Evolutionary conservation across 331 rosid species (phyloP).

Genomic region (Telfairia occidentalis): DNA sequence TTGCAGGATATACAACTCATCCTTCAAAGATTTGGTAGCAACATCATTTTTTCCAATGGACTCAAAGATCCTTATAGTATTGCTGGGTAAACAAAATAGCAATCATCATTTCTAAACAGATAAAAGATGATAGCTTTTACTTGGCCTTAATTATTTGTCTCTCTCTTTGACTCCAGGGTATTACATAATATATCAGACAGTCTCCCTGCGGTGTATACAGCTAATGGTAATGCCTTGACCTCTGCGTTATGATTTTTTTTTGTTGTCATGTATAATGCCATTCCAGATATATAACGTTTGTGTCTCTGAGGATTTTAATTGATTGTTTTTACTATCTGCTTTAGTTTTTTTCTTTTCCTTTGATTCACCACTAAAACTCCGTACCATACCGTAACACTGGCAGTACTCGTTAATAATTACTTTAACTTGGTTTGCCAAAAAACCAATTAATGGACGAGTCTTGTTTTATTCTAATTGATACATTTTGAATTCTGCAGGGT

Average conservation of each 20-base stretch:
- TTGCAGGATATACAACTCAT: conserved; percentile 39
- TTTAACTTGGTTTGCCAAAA: neutral
- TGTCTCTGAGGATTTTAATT: neutral
- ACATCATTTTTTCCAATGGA: conserved; percentile 65
- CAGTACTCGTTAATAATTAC: neutral
- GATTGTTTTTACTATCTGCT: neutral
- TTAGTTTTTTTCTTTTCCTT: neutral
- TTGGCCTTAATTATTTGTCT: neutral
- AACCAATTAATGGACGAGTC: neutral
- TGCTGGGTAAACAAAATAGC: conserved; percentile 5
- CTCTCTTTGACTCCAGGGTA: conserved; percentile 31
- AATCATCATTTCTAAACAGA: neutral
- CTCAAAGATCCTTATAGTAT: conserved; percentile 21
- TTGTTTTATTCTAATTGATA: neutral
- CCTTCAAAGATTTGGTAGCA: conserved; percentile 49
- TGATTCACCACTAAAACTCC: neutral
- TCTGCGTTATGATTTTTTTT: neutral
- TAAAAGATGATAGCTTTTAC: neutral
- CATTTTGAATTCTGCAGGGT: conserved; percentile 30
- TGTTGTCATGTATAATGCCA: neutral
- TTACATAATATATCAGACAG: conserved; percentile 51
- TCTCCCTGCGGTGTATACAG: conserved; percentile 32
- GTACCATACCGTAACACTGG: neutral
- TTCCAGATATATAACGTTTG: neutral
- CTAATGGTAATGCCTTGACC: conserved; percentile 36